Evolutionary conservation across 345 rosid genomes (phyloP).

Genomic region (Odontarrhena argentea): DNA sequence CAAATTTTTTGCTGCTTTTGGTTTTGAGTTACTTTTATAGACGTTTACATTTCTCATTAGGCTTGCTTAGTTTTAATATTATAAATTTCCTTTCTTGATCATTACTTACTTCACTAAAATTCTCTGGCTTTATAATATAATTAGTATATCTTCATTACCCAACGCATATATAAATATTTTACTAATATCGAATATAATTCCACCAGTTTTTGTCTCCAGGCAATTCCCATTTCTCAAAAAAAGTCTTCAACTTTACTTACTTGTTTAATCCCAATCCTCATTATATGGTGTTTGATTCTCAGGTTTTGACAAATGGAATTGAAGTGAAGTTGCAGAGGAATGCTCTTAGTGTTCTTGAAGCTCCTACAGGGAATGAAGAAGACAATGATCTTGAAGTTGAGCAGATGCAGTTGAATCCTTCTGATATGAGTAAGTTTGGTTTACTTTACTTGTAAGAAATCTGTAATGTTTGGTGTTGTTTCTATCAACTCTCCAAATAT

Average conservation of each 20-base stretch:
- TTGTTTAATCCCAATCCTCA: not conserved
- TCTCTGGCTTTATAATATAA: slow-evolving; percentile 21
- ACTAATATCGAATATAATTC: slow-evolving; percentile 32
- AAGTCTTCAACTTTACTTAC: slow-evolving; percentile 5
- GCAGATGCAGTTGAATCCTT: slow-evolving; percentile 66
- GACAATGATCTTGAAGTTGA: slow-evolving; percentile 78
- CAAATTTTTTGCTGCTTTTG: not conserved
- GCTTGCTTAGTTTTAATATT: slow-evolving; percentile 12
- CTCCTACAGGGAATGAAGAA: slow-evolving; percentile 93
- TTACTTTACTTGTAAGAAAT: slow-evolving; percentile 12
- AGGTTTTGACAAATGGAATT: slow-evolving; percentile 97
- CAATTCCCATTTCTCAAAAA: slow-evolving; percentile 31
- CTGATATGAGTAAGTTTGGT: slow-evolving; percentile 70
- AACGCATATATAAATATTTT: slow-evolving; percentile 8
- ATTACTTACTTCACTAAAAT: slow-evolving; percentile 15
- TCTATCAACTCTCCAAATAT: not conserved
- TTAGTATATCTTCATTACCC: slow-evolving; percentile 22
- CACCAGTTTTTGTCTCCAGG: slow-evolving; percentile 38
- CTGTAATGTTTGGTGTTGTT: not conserved
- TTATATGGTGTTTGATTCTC: slow-evolving; percentile 15
- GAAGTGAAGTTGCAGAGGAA: slow-evolving; percentile 98
- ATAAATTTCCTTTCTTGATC: slow-evolving; percentile 18
- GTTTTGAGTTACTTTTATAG: slow-evolving; percentile 19
- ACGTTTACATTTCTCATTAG: slow-evolving; percentile 19
- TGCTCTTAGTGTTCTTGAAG: slow-evolving; percentile 96